phyloP scores from a whole-genome alignment of 176 grass and related monocot genomes.

The Avena eriantha region DNA sequence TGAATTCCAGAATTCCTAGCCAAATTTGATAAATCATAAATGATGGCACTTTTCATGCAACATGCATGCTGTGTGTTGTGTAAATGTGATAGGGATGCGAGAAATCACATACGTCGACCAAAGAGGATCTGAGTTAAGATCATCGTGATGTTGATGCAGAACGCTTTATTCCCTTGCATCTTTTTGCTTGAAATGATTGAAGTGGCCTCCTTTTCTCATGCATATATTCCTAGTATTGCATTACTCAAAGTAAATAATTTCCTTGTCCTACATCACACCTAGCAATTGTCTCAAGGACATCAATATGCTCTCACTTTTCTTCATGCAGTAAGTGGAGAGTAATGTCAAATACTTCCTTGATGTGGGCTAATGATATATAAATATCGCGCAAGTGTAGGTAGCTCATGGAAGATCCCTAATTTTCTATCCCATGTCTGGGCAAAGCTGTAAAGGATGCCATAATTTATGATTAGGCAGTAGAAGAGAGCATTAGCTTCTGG shows the following conservation, averaged over 20 bases:
- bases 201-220: slow-evolving; percentile 54
- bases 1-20: slow-evolving; percentile 1
- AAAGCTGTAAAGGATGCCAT: slow-evolving; percentile 26
- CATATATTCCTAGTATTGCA: slow-evolving; percentile 89
- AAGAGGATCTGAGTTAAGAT: slow-evolving; percentile 30
- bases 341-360: slow-evolving; percentile 62
- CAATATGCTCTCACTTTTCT: slow-evolving; percentile 39
- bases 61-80: not conserved
- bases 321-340: slow-evolving; percentile 37
- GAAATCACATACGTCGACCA: slow-evolving; percentile 29
- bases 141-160: not conserved
- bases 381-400: slow-evolving; percentile 24
- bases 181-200: slow-evolving; percentile 56
- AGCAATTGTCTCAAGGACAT: slow-evolving; percentile 37
- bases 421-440: slow-evolving; percentile 22
- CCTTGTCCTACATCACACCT: slow-evolving; percentile 49
- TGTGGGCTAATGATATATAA: slow-evolving; percentile 32
- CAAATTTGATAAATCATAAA: not conserved
- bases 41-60: slow-evolving; percentile 15
- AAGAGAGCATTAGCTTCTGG: slow-evolving; percentile 13
- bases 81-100: slow-evolving; percentile 8
- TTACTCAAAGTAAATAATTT: slow-evolving; percentile 51
- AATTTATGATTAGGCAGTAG: slow-evolving; percentile 32
- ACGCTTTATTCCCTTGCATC: slow-evolving; percentile 49
- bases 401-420: slow-evolving; percentile 32